These are phyloP conservation scores for Phytophthora tubulina DNA, from an alignment of 352 stramenopile species.

Conservation along the genomic window DNA sequence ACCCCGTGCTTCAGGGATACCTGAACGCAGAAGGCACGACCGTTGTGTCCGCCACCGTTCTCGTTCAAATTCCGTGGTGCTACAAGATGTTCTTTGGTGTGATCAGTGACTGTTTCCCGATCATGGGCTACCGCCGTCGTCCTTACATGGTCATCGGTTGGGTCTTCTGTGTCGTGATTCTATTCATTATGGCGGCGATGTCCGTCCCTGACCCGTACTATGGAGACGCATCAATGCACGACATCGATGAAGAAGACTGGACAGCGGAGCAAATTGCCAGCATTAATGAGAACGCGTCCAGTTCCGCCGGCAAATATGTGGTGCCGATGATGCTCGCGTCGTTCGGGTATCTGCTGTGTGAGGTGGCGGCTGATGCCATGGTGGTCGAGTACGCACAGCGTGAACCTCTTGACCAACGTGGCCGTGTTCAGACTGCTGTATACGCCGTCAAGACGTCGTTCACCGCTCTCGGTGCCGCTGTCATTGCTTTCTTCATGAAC, in stretches of 20 bases:
- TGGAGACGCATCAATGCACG: slow-evolving; percentile 52
- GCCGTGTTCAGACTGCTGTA: slow-evolving; percentile 53
- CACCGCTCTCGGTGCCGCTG: slow-evolving; percentile 45
- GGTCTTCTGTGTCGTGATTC: slow-evolving; percentile 43
- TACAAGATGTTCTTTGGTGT: slow-evolving; percentile 65
- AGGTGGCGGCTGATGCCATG: slow-evolving; percentile 66
- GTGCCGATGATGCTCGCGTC: slow-evolving; percentile 65
- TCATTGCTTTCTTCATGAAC: slow-evolving; percentile 57
- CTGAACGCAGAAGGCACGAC: slow-evolving; percentile 59
- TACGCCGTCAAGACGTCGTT: slow-evolving; percentile 54
- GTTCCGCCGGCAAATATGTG: slow-evolving; percentile 49
- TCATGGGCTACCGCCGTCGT: slow-evolving; percentile 50
- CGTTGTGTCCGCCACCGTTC: slow-evolving; percentile 50
- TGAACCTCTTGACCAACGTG: slow-evolving; percentile 53
- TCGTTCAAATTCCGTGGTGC: slow-evolving; percentile 58
- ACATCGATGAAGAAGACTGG: slow-evolving; percentile 43
- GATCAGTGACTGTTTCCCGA: slow-evolving; percentile 57
- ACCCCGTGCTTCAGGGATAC: slow-evolving; percentile 59
- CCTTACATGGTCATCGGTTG: slow-evolving; percentile 62
- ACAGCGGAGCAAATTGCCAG: slow-evolving; percentile 41
- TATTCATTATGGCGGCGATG: slow-evolving; percentile 47
- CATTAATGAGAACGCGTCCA: slow-evolving; percentile 41
- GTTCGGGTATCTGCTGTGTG: slow-evolving; percentile 59
- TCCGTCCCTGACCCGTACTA: slow-evolving; percentile 48
- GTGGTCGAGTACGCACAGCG: slow-evolving; percentile 64